These are phyloP conservation scores for Aspergillus sp. DNA, from an alignment of 2,329 filamentous ascomycete genomes.

Conservation along the genomic window DNA sequence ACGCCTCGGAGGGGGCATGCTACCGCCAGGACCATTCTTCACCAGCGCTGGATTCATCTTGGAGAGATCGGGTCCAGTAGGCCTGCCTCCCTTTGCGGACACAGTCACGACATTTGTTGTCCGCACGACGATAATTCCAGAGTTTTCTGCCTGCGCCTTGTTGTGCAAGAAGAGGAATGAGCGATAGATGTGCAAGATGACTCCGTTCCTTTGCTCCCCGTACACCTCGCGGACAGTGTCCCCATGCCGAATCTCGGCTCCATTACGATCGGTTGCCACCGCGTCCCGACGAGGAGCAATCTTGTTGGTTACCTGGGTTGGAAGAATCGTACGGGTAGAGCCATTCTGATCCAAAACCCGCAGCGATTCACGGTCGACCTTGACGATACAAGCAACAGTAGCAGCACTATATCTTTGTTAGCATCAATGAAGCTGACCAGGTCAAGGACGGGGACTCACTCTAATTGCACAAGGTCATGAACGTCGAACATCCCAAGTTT, in stretches of 20 bases:
- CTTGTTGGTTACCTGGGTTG: conserved; percentile 85
- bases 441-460: conserved; percentile 41
- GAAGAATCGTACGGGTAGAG: conserved; percentile 69
- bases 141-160: conserved; percentile 73
- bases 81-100: conserved; percentile 83
- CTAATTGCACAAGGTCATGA: conserved; percentile 88
- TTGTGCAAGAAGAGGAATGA: conserved; percentile 88
- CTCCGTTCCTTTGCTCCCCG: conserved; percentile 75
- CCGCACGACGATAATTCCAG: conserved; percentile 79
- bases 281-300: conserved; percentile 72
- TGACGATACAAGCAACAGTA: conserved; percentile 87
- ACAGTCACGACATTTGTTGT: conserved; percentile 79
- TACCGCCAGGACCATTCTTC: conserved; percentile 39
- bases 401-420: conserved; percentile 48
- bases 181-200: conserved; percentile 87
- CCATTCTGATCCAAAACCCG: conserved; percentile 86
- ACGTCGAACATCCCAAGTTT: conserved; percentile 79
- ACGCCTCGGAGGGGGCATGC: conserved; percentile 60
- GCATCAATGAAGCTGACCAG: conserved; percentile 5
- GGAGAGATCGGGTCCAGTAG: conserved; percentile 66
- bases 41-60: conserved; percentile 89
- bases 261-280: conserved; percentile 85
- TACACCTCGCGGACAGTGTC: conserved; percentile 87
- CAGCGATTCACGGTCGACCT: conserved; percentile 87
- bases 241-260: conserved; percentile 82